These are phyloP conservation scores for Leptographium flavum DNA, from an alignment of 2,329 filamentous ascomycete genomes.

Conservation along the genomic window DNA sequence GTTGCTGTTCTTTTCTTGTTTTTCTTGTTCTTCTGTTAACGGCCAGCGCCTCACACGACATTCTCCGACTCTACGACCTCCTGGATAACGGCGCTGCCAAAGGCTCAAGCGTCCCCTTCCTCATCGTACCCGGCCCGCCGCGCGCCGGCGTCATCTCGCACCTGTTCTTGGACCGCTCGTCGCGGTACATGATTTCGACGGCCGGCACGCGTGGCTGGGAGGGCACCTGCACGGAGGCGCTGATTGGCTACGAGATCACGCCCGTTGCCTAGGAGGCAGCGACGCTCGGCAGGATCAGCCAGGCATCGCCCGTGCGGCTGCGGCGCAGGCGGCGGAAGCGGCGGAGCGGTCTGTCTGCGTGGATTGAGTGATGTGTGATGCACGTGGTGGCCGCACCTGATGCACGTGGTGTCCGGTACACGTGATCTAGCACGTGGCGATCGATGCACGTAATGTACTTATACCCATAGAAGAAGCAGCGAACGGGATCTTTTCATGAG, in stretches of 20 bases:
- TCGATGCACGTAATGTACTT: no score
- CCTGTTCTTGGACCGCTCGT: slow-evolving; percentile 76
- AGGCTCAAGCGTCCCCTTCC: slow-evolving; percentile 75
- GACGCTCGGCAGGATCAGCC: no score
- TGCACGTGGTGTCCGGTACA: no score
- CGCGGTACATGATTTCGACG: slow-evolving; percentile 80
- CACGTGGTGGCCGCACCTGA: no score
- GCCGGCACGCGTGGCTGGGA: slow-evolving; percentile 94
- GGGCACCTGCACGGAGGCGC: slow-evolving; percentile 72
- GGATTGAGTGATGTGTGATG: no score
- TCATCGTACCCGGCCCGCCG: slow-evolving; percentile 83
- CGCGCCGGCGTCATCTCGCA: slow-evolving; percentile 76
- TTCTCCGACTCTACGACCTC: slow-evolving; percentile 83
- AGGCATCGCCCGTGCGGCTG: no score
- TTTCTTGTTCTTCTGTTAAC: neutral
- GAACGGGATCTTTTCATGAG: no score
- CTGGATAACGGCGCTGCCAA: slow-evolving; percentile 50
- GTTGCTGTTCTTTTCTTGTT: neutral
- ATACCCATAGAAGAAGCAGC: no score
- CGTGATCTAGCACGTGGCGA: no score
- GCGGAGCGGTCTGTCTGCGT: no score
- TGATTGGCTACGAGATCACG: slow-evolving; percentile 85
- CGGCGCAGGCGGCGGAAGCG: no score
- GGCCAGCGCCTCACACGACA: slow-evolving; percentile 76
- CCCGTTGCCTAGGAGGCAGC: no score